These are phyloP conservation scores for Yamadazyma friedrichii DNA, from an alignment of 1,139 yeast genomes.

Conservation along the genomic window DNA sequence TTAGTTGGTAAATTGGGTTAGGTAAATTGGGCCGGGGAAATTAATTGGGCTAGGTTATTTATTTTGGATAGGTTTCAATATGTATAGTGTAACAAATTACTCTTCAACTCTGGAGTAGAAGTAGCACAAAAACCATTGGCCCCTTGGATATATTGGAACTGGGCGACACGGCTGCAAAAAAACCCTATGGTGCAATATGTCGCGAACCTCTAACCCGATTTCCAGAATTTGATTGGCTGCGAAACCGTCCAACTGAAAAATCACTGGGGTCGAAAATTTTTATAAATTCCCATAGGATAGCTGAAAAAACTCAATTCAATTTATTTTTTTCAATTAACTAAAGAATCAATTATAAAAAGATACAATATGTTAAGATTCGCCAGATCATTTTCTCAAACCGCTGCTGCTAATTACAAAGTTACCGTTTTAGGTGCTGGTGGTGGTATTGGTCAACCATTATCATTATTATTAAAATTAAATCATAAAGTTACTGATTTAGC, in stretches of 20 bases:
- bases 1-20: neutral
- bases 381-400: conserved; percentile 66
- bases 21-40: no score
- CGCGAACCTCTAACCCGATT: neutral
- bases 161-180: no score
- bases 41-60: no score
- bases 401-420: conserved; percentile 67
- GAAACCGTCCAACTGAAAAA: no score
- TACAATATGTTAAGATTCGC: conserved; percentile 13
- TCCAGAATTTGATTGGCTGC: no score
- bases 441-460: conserved; percentile 93
- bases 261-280: conserved; percentile 4
- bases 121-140: no score
- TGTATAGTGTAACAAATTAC: no score
- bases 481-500: conserved; percentile 62
- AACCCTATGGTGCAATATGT: no score
- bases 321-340: neutral
- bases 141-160: neutral
- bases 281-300: conserved; percentile 1
- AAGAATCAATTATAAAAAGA: neutral
- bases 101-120: no score
- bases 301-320: no score
- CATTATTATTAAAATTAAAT: conserved; percentile 74
- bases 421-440: conserved; percentile 82
- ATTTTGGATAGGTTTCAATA: no score